phyloP scores from a whole-genome alignment of 208 protist species.

The Wallacemonas sp. region DNA sequence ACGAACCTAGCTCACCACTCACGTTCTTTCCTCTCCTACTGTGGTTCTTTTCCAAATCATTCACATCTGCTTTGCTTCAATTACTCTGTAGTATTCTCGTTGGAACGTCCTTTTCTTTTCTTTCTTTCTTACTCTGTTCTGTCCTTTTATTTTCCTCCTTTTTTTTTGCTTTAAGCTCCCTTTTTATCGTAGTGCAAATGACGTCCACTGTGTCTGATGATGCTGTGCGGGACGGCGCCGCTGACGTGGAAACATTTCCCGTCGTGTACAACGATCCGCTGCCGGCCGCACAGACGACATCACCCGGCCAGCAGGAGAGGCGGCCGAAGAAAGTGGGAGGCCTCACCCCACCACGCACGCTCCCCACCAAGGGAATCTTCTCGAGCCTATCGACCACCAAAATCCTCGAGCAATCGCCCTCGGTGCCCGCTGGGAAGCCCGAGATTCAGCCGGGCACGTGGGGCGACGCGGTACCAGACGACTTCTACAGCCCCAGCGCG shows the following conservation, averaged over 20 bases:
- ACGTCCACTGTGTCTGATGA: neutral
- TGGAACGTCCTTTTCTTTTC: too few species aligned
- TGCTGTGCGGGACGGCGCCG: too few species aligned
- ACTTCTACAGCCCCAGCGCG: conserved; percentile 6
- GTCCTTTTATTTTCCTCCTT: too few species aligned
- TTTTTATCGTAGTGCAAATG: too few species aligned
- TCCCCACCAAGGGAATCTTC: conserved; percentile 31
- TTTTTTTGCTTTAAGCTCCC: too few species aligned
- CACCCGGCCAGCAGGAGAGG: conserved; percentile 11
- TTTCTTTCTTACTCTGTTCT: too few species aligned
- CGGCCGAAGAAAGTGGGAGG: conserved; percentile 17
- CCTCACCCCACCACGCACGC: neutral
- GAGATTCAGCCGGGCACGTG: conserved; percentile 14
- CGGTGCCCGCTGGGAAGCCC: neutral
- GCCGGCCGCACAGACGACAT: neutral
- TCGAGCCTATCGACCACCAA: conserved; percentile 27
- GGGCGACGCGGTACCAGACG: conserved; percentile 5
- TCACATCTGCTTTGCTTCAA: too few species aligned
- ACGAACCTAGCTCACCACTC: too few species aligned
- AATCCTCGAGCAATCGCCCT: conserved; percentile 22
- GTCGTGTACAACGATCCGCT: conserved; percentile 16
- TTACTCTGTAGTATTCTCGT: too few species aligned
- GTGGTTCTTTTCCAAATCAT: too few species aligned
- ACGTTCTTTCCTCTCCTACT: too few species aligned
- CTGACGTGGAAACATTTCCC: neutral